Base-by-base conservation (phyloP, 2,329 filamentous ascomycete genomes). In the Aspergillus jensenii region DNA sequence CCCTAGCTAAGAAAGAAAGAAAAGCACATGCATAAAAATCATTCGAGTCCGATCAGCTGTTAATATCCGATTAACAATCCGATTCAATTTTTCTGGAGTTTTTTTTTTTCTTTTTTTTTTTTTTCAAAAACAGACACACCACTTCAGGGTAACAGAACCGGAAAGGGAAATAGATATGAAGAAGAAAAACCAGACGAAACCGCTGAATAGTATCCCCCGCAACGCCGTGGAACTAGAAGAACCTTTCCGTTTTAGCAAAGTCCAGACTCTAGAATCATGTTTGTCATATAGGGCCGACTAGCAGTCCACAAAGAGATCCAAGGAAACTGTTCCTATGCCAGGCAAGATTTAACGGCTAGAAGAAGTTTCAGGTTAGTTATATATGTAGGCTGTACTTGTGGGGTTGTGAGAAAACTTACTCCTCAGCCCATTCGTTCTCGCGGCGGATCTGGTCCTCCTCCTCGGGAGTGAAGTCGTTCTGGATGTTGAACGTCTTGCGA, bases 401-500 rank as follows among this genome's bases (percentile, higher is more conserved):
- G 43, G 27, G 25, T 14, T 47, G 9, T 33, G 40, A 17, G 40
- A 17, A 37, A 50, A 70, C 80, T 77, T 74, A 82, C 79, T 95
- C 90, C 82, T 95, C 90, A 46, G 90, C 90, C 90, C 90, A 95
- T 78, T 95, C 90, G 74, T 95, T 95, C 82, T 95, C 90, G 4
- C 90, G 86, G 57, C 90, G 89, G 64, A 95, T 99, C 84, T 99
- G 95, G 74, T 99, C 95, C 78, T 99, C 95, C 80, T 99, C 95
- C 78, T 99, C 95, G 2, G 93, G 91, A 0, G 95, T 98, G 80
- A 99, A 99, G 77, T 99, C 95, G 70, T 99, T 99, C 71, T 96
- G 95, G 71, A 99, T 99, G 81, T 99, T 99, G 83, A 99, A 99
- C 0, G 95, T 99, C 84, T 98, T 99, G 52, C 95, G 90, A 70